A percentile compares a stretch with the other conserved stretches of the same genome.
phyloP scores from a whole-genome alignment of 768 basidiomycete species.

The Russula dissimulans region DNA sequence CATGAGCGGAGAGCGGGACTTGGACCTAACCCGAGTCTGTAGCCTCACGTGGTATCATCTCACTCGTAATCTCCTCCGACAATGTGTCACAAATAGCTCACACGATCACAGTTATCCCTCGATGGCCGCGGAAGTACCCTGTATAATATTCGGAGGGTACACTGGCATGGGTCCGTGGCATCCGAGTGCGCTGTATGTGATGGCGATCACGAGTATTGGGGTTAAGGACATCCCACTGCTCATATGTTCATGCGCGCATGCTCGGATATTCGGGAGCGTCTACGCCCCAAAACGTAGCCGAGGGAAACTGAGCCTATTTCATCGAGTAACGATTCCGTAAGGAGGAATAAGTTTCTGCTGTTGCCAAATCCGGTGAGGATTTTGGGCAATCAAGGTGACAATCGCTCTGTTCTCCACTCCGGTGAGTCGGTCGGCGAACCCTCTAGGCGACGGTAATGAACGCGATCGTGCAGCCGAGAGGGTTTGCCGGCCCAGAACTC shows the following conservation, averaged over 20 bases:
- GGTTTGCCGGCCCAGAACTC: constrained; percentile 98
- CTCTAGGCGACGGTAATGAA: constrained; percentile 58
- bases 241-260: too few species aligned
- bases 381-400: constrained; percentile 42
- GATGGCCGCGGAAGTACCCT: too few species aligned
- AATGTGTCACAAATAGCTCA: too few species aligned
- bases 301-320: background rate
- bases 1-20: background rate
- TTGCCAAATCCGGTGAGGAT: background rate
- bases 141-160: too few species aligned
- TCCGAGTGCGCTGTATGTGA: too few species aligned
- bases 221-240: too few species aligned
- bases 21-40: constrained; percentile 1
- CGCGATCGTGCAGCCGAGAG: constrained; percentile 87
- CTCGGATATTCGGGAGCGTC: too few species aligned
- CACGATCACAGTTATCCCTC: too few species aligned
- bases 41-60: background rate
- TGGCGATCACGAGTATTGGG: too few species aligned
- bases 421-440: constrained; percentile 40
- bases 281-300: background rate
- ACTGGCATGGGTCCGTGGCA: too few species aligned
- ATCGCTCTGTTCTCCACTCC: constrained; percentile 69
- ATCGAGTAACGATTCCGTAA: background rate
- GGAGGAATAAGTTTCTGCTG: background rate
- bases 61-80: too few species aligned